Evolutionary conservation across 805 yeast species (phyloP).

Genomic region (Suhomyces sp.): DNA sequence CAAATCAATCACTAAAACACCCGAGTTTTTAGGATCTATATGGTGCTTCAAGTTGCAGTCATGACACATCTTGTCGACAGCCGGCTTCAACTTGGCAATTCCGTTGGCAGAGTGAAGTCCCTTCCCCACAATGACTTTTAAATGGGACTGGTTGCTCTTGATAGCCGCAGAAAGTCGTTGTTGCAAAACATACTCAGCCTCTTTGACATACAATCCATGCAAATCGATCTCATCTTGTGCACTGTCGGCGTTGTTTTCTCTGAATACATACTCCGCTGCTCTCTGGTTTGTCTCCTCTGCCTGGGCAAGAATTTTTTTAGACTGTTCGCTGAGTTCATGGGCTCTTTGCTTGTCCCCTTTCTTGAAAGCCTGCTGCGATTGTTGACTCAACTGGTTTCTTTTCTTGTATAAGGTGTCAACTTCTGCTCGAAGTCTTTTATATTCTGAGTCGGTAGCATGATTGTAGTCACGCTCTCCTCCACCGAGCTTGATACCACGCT

Average conservation of each 20-base stretch:
- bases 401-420: conserved; percentile 68
- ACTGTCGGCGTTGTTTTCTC: conserved; percentile 86
- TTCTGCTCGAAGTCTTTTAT: conserved; percentile 56
- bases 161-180: conserved; percentile 68
- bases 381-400: conserved; percentile 51
- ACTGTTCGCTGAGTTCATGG: conserved; percentile 64
- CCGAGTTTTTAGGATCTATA: conserved; percentile 70
- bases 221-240: conserved; percentile 83
- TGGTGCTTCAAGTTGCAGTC: conserved; percentile 60
- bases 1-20: conserved; percentile 74
- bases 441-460: conserved; percentile 67
- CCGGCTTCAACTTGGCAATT: conserved; percentile 85
- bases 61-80: conserved; percentile 72
- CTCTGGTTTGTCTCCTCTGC: conserved; percentile 70
- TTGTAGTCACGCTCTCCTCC: conserved; percentile 54
- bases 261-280: conserved; percentile 89
- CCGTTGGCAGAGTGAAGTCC: conserved; percentile 83
- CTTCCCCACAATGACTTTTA: conserved; percentile 89
- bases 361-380: conserved; percentile 77
- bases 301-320: conserved; percentile 54
- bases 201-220: conserved; percentile 88
- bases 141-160: conserved; percentile 53
- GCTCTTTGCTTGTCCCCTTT: conserved; percentile 74
- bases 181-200: conserved; percentile 76
- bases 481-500: conserved; percentile 27